Base-by-base conservation (phyloP, 2,329 filamentous ascomycete species). In the Tolypocladium amazonense region DNA sequence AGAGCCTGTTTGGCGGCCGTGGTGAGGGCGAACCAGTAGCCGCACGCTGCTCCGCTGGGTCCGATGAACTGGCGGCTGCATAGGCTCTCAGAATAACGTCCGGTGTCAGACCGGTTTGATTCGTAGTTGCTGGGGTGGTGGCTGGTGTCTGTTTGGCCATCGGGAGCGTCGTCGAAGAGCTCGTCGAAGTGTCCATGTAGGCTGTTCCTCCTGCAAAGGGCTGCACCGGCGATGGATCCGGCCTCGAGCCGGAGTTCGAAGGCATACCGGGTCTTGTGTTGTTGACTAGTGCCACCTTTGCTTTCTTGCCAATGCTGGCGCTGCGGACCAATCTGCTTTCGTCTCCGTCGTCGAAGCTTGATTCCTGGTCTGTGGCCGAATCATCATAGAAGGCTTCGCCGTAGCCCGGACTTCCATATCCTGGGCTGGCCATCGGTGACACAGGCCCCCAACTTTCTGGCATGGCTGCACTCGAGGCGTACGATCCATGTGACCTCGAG, bases 391-490 rank as follows among this genome's bases (percentile, higher is more conserved):
- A 78, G 15, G 75, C 74, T n/a, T 80, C 79, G n/a, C 69, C 60
- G 67, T 80, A 73, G 25, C 23, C 37, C 4, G 55, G 55, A 23
- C 25, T 56, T 25, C 9, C 55, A 43, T 58, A 27, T 65, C 76
- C 66, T 58, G 79, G 72, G 69, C 77, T 82, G 38, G 69, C 69
- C 15, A 70, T 70, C 3, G 77, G 76, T 0, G 80, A 81, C 15
- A 60, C 62, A 9, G 73, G 69, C 5, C 78, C 81, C 83, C 87
- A 91, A 65, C 78, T 85, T 25, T 85, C 82, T 1, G 88, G 88
- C 70, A 91, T 89, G 0, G 83, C 88, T 41, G 85, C 82, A 65
- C 88, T 91, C 3, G 89, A 91, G 27, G 84, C 88, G 67, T 84
- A 87, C 0, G 88, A 90, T 35, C 79, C 78, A 68, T 84, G 81